Conservation (phyloP, 1,284 basidiomycete species). For the Fistulinella staudtii region DNA sequence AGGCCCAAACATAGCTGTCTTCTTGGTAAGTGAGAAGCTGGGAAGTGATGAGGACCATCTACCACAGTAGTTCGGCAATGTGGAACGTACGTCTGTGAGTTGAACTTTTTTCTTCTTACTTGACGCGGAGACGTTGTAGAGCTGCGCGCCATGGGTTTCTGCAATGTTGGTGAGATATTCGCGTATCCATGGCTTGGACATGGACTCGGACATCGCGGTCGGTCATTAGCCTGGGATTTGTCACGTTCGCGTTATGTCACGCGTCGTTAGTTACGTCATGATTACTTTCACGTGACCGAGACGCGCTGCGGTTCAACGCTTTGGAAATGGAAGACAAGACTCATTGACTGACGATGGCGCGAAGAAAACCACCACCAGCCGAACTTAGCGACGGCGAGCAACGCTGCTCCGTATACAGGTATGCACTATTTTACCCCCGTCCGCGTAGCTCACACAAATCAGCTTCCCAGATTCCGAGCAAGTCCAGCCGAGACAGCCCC, state of each 20-base stretch:
- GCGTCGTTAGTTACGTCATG: slow-evolving; percentile 15
- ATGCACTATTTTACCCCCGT: not conserved
- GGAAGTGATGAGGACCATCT: slow-evolving; percentile 9
- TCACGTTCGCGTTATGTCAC: slow-evolving; percentile 18
- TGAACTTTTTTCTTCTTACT: slow-evolving; percentile 47
- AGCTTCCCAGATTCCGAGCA: slow-evolving; percentile 8
- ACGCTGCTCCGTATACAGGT: slow-evolving; percentile 8
- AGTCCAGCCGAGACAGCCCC: slow-evolving; percentile 12
- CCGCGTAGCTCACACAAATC: not conserved
- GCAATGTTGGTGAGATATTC: slow-evolving; percentile 47
- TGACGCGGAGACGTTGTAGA: slow-evolving; percentile 33
- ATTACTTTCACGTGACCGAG: slow-evolving; percentile 26
- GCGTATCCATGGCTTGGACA: slow-evolving; percentile 49
- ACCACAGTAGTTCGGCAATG: not conserved
- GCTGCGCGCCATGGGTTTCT: slow-evolving; percentile 45
- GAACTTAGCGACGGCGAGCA: slow-evolving; percentile 1
- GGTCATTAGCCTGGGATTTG: slow-evolving; percentile 2
- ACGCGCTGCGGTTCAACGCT: slow-evolving; percentile 19
- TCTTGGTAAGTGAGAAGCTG: slow-evolving; percentile 38
- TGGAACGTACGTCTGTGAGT: slow-evolving; percentile 44
- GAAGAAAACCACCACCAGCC: slow-evolving; percentile 23
- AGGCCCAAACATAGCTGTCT: slow-evolving; percentile 43
- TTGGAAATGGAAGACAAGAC: not conserved
- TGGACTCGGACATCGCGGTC: slow-evolving; percentile 28
- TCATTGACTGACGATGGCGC: slow-evolving; percentile 12